phyloP scores from a whole-genome alignment of 805 yeast species.

The Barnettozyma salicaria region DNA sequence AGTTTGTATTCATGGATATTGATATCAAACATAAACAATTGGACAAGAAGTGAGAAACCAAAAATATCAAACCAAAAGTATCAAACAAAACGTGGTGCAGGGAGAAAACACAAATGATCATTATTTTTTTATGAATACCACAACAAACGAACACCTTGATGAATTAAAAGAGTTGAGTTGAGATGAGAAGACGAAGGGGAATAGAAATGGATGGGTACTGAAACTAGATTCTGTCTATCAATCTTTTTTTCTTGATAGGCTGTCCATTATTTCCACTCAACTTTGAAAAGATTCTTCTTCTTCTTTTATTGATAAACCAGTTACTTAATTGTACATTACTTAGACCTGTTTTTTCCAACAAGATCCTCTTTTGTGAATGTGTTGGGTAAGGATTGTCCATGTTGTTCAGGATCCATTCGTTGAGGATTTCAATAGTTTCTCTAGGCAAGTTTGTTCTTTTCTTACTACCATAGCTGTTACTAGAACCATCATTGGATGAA shows the following conservation, averaged over 20 bases:
- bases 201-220: neutral
- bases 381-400: conserved; percentile 81
- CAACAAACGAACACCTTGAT: no score
- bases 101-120: no score
- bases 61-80: no score
- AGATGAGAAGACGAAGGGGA: no score
- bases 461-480: conserved; percentile 16
- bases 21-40: no score
- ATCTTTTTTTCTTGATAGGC: conserved; percentile 28
- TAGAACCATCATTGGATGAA: conserved; percentile 1
- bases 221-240: conserved; percentile 22
- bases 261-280: conserved; percentile 28
- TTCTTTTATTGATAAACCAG: conserved; percentile 85
- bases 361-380: conserved; percentile 64
- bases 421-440: conserved; percentile 64
- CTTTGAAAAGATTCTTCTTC: conserved; percentile 51
- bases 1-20: no score
- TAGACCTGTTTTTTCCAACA: conserved; percentile 67
- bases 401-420: conserved; percentile 70
- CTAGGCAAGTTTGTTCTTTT: conserved; percentile 74
- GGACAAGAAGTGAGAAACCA: no score
- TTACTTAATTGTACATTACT: conserved; percentile 76
- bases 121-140: no score
- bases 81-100: no score
- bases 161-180: no score